Base-by-base conservation (phyloP, 1,284 basidiomycete genomes). In the Cystobasidiaceae sp. region DNA sequence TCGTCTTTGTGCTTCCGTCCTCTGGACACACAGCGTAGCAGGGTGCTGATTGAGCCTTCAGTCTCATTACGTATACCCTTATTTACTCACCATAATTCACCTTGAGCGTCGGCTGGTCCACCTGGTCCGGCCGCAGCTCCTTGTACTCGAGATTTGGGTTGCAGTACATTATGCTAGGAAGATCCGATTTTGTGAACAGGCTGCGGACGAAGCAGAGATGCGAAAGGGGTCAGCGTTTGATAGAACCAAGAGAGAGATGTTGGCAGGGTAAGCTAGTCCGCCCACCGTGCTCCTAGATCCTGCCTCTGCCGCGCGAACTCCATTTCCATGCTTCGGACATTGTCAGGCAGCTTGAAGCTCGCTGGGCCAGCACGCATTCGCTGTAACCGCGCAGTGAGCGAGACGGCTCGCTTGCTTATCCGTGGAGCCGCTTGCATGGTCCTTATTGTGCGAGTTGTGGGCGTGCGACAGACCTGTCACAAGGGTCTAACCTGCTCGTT, bases 241-340 rank as follows among this genome's bases (percentile, higher is more conserved):
- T 4, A 2, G 41, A 25, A 33, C 5, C 59, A 19, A n/a, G 11
- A 30, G 9, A 51, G 25, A 6, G 23, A 6, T 23, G 3, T 21
- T 51, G 5, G 30, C 6, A 13, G 5, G 21, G 37, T 39, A 2
- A 25, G 23, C 21, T 6, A 19, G 3, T 17, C 37, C 17, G 9
- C 54, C 21, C 61, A 64, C 61, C 61, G 32, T 23, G 61, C 61
- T 8, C 61, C 61, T 48, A 56, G 56, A 33, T 64, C 52, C 21
- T 34, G 46, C 21, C 56, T 64, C 44, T 52, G 15, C 41, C 23
- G 33, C 21, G 61, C 61, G 37, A 64, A 64, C 23, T 23, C 46
- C 61, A 64, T 55, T 33, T 64, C 61, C 9, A 64, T 32, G 32
- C 46, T 21, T 17, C 49, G 28, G 17, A 64, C 39, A 15, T 25